phyloP scores from a whole-genome alignment of 2,329 filamentous ascomycete species.

The Neofusicoccum laricinum region DNA sequence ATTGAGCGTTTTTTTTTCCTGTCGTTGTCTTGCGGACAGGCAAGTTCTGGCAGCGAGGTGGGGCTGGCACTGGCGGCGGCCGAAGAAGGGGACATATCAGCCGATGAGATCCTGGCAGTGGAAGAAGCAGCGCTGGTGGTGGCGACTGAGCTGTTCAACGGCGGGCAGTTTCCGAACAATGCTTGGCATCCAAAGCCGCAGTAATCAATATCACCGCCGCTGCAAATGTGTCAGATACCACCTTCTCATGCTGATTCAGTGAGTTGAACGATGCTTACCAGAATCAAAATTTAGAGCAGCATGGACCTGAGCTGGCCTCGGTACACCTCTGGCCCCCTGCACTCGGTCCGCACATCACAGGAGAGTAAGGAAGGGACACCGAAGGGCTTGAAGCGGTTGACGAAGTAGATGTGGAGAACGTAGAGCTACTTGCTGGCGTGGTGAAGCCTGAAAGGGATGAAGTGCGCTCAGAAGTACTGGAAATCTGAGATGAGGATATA shows the following conservation, averaged over 20 bases:
- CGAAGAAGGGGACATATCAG: background rate
- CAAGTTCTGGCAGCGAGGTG: background rate
- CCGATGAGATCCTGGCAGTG: background rate
- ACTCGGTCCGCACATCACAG: background rate
- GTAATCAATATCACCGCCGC: conserved; percentile 24
- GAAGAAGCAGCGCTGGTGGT: background rate
- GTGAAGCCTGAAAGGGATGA: background rate
- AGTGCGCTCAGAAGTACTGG: background rate
- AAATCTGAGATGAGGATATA: background rate
- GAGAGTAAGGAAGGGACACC: background rate
- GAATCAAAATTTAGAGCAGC: conserved; percentile 1
- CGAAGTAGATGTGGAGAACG: background rate
- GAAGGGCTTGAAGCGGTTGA: background rate
- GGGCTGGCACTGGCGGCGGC: background rate
- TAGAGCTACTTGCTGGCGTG: background rate
- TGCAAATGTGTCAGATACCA: background rate
- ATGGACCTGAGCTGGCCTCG: background rate
- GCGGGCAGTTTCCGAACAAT: conserved; percentile 23
- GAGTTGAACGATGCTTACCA: background rate
- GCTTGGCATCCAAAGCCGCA: conserved; percentile 30
- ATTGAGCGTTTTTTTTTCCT: background rate
- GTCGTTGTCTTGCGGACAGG: background rate
- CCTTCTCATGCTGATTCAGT: too few species aligned
- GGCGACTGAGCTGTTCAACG: background rate
- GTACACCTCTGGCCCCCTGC: background rate